Evolutionary conservation across 148 eudicot species (phyloP), one percentile per base, ranked within the genome.

Genomic region (Fagopyrum tataricum): DNA sequence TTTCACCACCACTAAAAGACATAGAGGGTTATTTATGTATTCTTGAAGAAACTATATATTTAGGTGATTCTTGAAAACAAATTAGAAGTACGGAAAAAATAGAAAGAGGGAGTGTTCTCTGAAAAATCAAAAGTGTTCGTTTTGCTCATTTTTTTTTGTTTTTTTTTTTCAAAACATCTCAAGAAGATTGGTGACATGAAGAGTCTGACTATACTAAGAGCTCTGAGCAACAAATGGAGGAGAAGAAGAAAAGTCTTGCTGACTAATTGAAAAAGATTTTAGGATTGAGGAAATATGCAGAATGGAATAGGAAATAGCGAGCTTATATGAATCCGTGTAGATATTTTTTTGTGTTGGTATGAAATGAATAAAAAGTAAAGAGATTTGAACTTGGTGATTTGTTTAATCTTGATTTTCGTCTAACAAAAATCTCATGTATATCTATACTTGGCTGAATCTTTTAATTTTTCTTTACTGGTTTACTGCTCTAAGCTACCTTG

Each of bases 131-230:
- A 51, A 14, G 5, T 49, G n/a, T 51, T 51, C 17, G 17, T 15
- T 17, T 15, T 17, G 5, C 1, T 17, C 4, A 3, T 17, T 4
- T 3, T 51, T 2, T 14, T 14, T 5, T 51, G n/a, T n/a, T n/a
- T n/a, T 31, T 64, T 67, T 67, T 67, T 43, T 67, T 41, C 55
- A 4, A 44, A 44, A 75, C 87, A 90, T 96, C 81, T 88, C 74
- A 92, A 92, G 85, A 96, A 92, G 83, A 92, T 92, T 82, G 90
- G 97, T 72, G 96, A 86, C 40, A 88, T 90, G 70, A 83, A 85
- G 84, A 89, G 70, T 67, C 91, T 75, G 91, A 90, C 51, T 59
- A 83, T 37, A 68, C 77, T 15, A 90, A 83, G 84, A 69, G 75
- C 24, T 71, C 74, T 77, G 97, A 92, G 62, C 93, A 79, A 67